Evolutionary conservation across 1,139 yeast genomes (phyloP).

Genomic region (Saccharomyces hybrid): DNA sequence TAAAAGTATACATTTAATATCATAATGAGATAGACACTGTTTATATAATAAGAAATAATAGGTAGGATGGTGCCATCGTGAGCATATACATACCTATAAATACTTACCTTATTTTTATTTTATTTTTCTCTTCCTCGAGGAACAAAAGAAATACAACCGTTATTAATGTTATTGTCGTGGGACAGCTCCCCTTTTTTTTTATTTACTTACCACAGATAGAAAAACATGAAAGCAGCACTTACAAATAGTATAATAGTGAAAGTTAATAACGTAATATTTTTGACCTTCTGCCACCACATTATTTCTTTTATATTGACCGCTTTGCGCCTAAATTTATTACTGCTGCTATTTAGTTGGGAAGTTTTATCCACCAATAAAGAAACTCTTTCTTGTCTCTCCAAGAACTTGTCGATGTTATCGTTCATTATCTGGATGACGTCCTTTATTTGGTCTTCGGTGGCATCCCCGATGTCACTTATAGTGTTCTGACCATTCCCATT

Average conservation of each 20-base stretch:
- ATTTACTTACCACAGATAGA: conserved; percentile 11
- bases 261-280: conserved; percentile 19
- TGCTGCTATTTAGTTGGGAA: conserved; percentile 58
- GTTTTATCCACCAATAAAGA: conserved; percentile 74
- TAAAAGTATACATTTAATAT: background rate
- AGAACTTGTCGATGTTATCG: conserved; percentile 58
- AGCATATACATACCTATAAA: background rate
- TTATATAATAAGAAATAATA: background rate
- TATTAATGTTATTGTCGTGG: background rate
- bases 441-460: conserved; percentile 29
- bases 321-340: conserved; percentile 65
- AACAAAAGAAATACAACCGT: background rate
- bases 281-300: conserved; percentile 53
- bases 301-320: conserved; percentile 57
- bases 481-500: background rate
- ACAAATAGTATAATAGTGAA: conserved; percentile 20
- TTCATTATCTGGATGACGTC: conserved; percentile 47
- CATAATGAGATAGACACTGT: background rate
- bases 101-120: background rate
- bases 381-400: conserved; percentile 77
- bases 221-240: conserved; percentile 21
- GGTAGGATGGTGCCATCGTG: background rate
- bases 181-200: background rate
- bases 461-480: conserved; percentile 11
- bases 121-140: background rate